Evolutionary conservation across 2,329 filamentous ascomycete genomes (phyloP), one percentile per base, ranked within the genome.

Genomic region (Fusarium sulawesiense): DNA sequence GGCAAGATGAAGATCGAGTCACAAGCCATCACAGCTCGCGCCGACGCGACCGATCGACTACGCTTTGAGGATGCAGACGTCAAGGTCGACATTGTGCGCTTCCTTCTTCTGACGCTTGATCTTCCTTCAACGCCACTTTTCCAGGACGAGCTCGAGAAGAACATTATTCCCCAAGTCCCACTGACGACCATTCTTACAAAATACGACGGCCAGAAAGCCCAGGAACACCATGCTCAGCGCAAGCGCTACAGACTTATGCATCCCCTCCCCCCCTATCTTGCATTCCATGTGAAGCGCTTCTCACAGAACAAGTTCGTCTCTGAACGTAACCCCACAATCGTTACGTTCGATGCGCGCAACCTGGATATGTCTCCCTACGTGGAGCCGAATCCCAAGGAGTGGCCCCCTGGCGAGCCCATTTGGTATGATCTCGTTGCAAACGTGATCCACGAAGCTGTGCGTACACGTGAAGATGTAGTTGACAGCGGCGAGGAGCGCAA

Each of bases 251-350:
- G 95, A 18, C 86, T 99, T 7, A 83, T 97, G 49, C 94, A 97
- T 76, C 96, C 96, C 1, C 86, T 99, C 0, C 96, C 96, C 1
- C 95, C 94, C 0, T 98, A 92, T 78, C 88, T 99, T 20, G 85
- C 96, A 56, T 93, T 99, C 83, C 95, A 99, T 83, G 91, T 98
- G 83, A 98, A 98, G 83, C 93, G 96, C 73, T 99, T 99, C 86
- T 93, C 91, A 73, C 91, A 92, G 72, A 99, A 99, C 84, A 97
- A 98, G 79, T 99, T 99, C 77, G 93, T 99, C 21, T 89, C 92
- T 4, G 95, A 98, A 82, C 92, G 96, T 53, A 99, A 99, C 79
- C 96, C 95, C 2, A 99, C 96, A 12, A 99, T 99, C 76, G 96
- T 99, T 69, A 98, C 95, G 0, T 99, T 98, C 80, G 93, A 95